Conservation (phyloP, 2,329 filamentous ascomycete genomes). For the Trichoderma sp. region DNA sequence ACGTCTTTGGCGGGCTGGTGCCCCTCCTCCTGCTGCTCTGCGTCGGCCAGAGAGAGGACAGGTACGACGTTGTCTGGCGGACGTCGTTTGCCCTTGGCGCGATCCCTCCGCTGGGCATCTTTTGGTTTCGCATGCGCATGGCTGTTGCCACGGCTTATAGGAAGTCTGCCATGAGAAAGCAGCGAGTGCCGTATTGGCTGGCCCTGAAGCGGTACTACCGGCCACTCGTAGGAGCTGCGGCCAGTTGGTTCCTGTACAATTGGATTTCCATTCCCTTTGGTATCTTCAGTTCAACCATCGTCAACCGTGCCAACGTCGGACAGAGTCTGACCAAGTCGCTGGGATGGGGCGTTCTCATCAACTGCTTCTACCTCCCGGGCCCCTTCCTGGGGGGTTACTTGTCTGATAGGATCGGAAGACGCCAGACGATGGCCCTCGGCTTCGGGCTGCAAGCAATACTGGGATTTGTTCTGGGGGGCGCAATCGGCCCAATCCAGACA, state of each 20-base stretch:
- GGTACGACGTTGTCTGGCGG: slow-evolving; percentile 53
- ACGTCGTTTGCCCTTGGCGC: slow-evolving; percentile 53
- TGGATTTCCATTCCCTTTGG: slow-evolving; percentile 59
- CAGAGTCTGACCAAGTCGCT: slow-evolving; percentile 48
- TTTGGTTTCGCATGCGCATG: slow-evolving; percentile 57
- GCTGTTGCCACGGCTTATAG: slow-evolving; percentile 53
- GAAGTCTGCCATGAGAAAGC: slow-evolving; percentile 50
- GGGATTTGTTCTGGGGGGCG: slow-evolving; percentile 54
- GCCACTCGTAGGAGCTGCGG: slow-evolving; percentile 51
- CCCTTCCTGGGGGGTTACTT: slow-evolving; percentile 52
- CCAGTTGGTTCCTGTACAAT: slow-evolving; percentile 57
- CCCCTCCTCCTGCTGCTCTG: slow-evolving; percentile 55
- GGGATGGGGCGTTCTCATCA: slow-evolving; percentile 51
- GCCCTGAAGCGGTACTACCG: slow-evolving; percentile 53
- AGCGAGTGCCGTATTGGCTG: slow-evolving; percentile 50
- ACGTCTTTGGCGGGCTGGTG: slow-evolving; percentile 53
- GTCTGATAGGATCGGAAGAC: slow-evolving; percentile 52
- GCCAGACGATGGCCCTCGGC: slow-evolving; percentile 54
- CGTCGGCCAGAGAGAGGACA: slow-evolving; percentile 47
- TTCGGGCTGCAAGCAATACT: slow-evolving; percentile 49
- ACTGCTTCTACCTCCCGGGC: slow-evolving; percentile 54
- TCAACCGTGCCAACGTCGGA: slow-evolving; percentile 45
- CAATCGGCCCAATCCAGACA: slow-evolving; percentile 47
- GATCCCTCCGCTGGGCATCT: slow-evolving; percentile 53
- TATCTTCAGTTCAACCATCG: slow-evolving; percentile 57